Base-by-base conservation (phyloP, 2,329 filamentous ascomycete species). In the Ampelomyces quisqualis region DNA sequence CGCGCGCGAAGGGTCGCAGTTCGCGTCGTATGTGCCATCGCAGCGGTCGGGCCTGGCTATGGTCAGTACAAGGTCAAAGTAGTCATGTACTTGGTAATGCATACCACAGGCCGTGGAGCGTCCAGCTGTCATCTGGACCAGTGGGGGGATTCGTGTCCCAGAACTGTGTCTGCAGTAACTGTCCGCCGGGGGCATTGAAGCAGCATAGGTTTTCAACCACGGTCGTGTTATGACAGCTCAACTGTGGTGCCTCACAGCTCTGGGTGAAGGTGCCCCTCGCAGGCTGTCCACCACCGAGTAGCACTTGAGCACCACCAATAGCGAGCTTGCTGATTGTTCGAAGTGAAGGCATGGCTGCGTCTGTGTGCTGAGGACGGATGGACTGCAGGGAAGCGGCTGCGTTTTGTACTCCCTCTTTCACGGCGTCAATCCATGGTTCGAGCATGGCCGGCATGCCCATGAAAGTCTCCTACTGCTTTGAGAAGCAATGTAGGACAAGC, bases 131-230 rank as follows among this genome's bases (percentile, higher is more conserved):
- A 34, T 67, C 68, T 2, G 86, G 85, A 0, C 86, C 85, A 3
- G 80, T 77, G 1, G 76, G 70, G 1, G 84, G 84, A 43, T 77
- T 62, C 0, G 80, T 78, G 58, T 90, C 85, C 86, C 86, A 90
- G 69, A 90, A 89, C 56, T 90, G 86, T 2, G 86, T 89, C 65
- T 81, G 79, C 4, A 89, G 74, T 30, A 90, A 70, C 47, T 86
- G 79, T 6, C 86, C 86, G 3, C 84, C 81, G 0, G 85, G 85
- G 15, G 79, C 75, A 58, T 86, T 86, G 71, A 88, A 86, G 69
- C 86, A 90, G 71, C 86, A 90, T 5, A 82, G 77, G 57, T 89
- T 75, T 35, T 74, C 64, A n/a, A 79, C 76, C 6, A 69, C 67
- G 3, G 80, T 80, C 5, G 76, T 78, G 58, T 83, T 83, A 42